Evolutionary conservation across 106 monocot genomes (phyloP).

Genomic region (Narthecium ossifragum): DNA sequence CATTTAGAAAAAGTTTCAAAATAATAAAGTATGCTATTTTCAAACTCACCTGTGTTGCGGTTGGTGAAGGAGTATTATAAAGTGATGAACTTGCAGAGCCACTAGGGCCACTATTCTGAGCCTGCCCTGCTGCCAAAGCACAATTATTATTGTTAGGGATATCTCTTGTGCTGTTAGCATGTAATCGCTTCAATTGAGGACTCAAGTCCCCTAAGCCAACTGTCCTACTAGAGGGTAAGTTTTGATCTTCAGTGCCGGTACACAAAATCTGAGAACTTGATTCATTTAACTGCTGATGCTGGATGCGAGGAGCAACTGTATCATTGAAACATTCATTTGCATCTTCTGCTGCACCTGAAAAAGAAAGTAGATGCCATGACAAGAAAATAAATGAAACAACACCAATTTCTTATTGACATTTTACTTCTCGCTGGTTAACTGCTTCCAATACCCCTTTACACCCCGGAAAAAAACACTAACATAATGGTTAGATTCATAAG

Average conservation of each 20-base stretch:
- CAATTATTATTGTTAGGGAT: constrained; percentile 32
- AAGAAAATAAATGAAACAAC: too few relatives aligned
- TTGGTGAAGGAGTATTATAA: constrained; percentile 84
- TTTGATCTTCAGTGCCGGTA: constrained; percentile 30
- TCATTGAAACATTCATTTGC: constrained; percentile 75
- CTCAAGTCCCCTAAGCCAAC: constrained; percentile 36
- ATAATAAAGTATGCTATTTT: too few relatives aligned
- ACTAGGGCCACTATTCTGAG: constrained; percentile 20
- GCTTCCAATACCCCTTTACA: too few relatives aligned
- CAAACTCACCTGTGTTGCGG: constrained; percentile 47
- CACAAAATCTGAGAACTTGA: constrained; percentile 37
- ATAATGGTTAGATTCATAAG: too few relatives aligned
- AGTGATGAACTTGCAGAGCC: constrained; percentile 36
- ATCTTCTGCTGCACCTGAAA: constrained; percentile 74
- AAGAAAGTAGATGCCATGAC: too few relatives aligned
- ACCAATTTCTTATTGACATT: too few relatives aligned
- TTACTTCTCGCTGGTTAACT: too few relatives aligned
- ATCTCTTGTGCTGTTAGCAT: constrained; percentile 42
- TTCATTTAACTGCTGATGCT: constrained; percentile 48
- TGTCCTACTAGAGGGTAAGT: constrained; percentile 24
- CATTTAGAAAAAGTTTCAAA: too few relatives aligned
- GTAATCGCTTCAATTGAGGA: constrained; percentile 50
- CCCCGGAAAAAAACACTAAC: too few relatives aligned
- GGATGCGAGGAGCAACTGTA: constrained; percentile 54
- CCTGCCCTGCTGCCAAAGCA: constrained; percentile 16